phyloP scores from a whole-genome alignment of 352 stramenopile genomes.

The Globisporangium cederbergense region DNA sequence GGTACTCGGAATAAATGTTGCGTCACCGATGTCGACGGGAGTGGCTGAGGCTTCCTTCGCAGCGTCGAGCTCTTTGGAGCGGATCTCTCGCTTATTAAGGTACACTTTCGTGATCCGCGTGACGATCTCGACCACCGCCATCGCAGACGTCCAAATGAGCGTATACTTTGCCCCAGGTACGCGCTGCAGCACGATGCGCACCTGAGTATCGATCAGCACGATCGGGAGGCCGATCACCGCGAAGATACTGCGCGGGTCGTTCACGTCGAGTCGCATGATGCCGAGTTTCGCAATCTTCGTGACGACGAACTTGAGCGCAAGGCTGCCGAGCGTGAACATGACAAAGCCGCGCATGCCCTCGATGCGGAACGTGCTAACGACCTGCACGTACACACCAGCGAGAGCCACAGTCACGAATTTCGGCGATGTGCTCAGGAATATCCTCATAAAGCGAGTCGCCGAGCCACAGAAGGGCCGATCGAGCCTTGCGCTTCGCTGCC shows the following conservation, averaged over 20 bases:
- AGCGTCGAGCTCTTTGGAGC: not conserved
- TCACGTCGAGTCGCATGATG: slow-evolving; percentile 24
- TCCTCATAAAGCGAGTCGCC: not conserved
- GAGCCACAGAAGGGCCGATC: not conserved
- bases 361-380: not conserved
- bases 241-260: slow-evolving; percentile 34
- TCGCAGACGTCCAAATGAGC: slow-evolving; percentile 19
- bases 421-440: not conserved
- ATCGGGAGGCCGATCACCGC: slow-evolving; percentile 31
- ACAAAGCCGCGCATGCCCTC: not conserved
- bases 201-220: slow-evolving; percentile 42
- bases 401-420: not conserved
- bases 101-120: slow-evolving; percentile 21
- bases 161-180: slow-evolving; percentile 21
- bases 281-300: slow-evolving; percentile 29
- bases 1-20: too few species aligned
- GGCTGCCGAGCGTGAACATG: slow-evolving; percentile 5
- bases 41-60: too few species aligned
- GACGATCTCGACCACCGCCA: slow-evolving; percentile 29
- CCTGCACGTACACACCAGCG: slow-evolving; percentile 7
- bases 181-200: slow-evolving; percentile 30
- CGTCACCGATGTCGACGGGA: too few species aligned
- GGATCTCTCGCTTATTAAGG: slow-evolving; percentile 1
- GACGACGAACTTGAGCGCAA: slow-evolving; percentile 23
- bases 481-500: not conserved